These are phyloP conservation scores for Cladosporium sphaerospermum DNA, from an alignment of 2,329 filamentous ascomycete species.

Conservation along the genomic window DNA sequence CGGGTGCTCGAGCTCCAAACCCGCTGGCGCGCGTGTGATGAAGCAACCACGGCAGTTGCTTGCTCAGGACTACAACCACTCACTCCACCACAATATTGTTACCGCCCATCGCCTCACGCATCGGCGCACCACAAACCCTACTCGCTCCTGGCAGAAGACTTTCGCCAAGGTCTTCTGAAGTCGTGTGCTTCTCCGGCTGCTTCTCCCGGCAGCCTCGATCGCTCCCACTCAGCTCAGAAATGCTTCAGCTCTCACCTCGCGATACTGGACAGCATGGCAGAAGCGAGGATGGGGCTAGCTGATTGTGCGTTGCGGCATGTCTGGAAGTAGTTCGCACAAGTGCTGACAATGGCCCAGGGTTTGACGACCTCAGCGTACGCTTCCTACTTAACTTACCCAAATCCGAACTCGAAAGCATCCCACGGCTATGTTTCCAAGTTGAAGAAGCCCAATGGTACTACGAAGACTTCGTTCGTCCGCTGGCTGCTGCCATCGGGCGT, in stretches of 20 bases:
- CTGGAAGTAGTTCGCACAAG: not conserved
- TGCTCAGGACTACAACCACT: not conserved
- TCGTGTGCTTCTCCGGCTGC: conserved; percentile 6
- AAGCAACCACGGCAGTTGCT: not conserved
- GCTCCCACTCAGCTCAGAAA: conserved; percentile 12
- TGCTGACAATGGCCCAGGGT: conserved; percentile 40
- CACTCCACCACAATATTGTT: not conserved
- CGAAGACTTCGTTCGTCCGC: conserved; percentile 93
- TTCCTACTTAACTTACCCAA: conserved; percentile 96
- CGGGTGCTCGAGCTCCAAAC: not conserved
- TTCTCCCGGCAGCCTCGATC: conserved; percentile 3
- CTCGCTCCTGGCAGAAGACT: conserved; percentile 4
- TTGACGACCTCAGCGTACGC: conserved; percentile 95
- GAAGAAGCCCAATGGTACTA: conserved; percentile 99
- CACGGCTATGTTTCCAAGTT: conserved; percentile 95
- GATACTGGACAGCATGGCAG: conserved; percentile 13
- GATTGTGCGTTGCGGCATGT: not conserved
- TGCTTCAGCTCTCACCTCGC: conserved; percentile 11
- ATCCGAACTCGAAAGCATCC: conserved; percentile 82
- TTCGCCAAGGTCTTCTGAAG: conserved; percentile 2
- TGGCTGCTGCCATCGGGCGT: conserved; percentile 51
- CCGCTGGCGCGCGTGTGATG: not conserved
- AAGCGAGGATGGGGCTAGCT: conserved; percentile 13
- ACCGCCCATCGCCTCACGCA: conserved; percentile 1
- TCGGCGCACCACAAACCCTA: not conserved